Conservation (phyloP, 768 basidiomycete species). For the Suillus occidentalis region DNA sequence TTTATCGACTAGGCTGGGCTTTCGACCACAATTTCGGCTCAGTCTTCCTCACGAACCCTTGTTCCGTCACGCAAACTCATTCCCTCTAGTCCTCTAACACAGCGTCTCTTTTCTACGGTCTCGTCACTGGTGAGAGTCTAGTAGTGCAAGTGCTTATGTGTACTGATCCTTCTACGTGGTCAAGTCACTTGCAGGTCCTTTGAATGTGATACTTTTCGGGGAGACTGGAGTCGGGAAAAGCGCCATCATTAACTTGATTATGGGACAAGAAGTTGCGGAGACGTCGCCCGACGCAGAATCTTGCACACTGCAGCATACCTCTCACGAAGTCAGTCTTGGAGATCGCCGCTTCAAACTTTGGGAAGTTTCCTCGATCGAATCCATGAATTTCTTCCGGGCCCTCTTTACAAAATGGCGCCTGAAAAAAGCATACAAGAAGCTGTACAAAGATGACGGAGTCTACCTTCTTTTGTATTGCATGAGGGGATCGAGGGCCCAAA, state of each 20-base stretch:
- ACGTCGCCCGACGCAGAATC: slow-evolving; percentile 33
- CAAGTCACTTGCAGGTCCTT: not conserved
- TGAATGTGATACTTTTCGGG: slow-evolving; percentile 44
- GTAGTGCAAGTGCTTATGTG: not conserved
- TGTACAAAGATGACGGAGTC: slow-evolving; percentile 35
- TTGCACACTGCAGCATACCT: slow-evolving; percentile 35
- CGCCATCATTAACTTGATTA: slow-evolving; percentile 43
- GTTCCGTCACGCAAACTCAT: not conserved
- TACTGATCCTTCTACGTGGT: not conserved
- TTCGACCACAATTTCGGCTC: not conserved
- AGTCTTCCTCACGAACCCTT: not conserved
- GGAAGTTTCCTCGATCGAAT: slow-evolving; percentile 35
- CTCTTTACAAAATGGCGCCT: slow-evolving; percentile 19
- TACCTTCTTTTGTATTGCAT: slow-evolving; percentile 35
- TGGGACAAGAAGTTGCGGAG: slow-evolving; percentile 26
- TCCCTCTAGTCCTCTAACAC: not conserved
- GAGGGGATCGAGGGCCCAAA: slow-evolving; percentile 29
- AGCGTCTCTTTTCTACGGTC: not conserved
- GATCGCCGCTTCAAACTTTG: slow-evolving; percentile 23
- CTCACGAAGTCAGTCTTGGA: slow-evolving; percentile 22
- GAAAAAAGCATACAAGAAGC: slow-evolving; percentile 21
- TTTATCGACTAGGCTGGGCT: not conserved
- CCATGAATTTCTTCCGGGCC: slow-evolving; percentile 22
- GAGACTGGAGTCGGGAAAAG: slow-evolving; percentile 45
- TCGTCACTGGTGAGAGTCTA: not conserved